Evolutionary conservation across 2,329 filamentous ascomycete species (phyloP), one percentile per base, ranked within the genome.

Genomic region (Trichoderma guizhouense): DNA sequence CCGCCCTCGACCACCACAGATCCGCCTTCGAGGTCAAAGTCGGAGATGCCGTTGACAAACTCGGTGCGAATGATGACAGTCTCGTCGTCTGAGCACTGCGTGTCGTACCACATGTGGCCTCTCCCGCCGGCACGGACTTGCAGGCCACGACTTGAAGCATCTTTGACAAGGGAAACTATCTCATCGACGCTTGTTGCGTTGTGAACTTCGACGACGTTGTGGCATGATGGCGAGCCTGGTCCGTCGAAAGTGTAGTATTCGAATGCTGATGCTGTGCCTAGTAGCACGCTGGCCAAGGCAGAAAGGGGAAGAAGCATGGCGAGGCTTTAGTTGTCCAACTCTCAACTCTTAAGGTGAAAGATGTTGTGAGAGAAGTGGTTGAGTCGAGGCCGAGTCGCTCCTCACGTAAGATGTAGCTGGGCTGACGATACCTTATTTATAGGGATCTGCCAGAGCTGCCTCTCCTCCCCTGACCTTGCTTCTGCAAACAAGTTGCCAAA

Each of bases 21-120:
- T 21, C 85, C 84, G 1, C 79, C 79, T 7, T 79, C 76, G 18
- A 86, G 80, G 18, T 80, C 78, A 60, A 87, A 81, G 72, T 86
- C 82, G 51, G 77, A 82, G 75, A 87, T 86, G 26, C 72, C 72
- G 73, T 83, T 84, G 69, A 85, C 81, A 61, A 79, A 74, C 73
- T 84, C 84, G 24, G 83, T 85, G 74, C 83, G 83, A 53, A 87
- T 79, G 75, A 87, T 84, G 74, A 86, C 78, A 2, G 85, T 87
- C 58, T 78, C 75, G 72, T 85, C 79, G 76, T 86, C 85, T 57
- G 83, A 83, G 78, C 85, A 87, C 81, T 86, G 85, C 36, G 85
- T 87, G 74, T 87, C 84, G 75, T 86, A 87, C 84, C 85, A 85
- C 81, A 85, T 85, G 75, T 86, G 85, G 3, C 84, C 85, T 74